Percentiles rank a stretch among this genome's conserved stretches.
Conservation (phyloP, 768 basidiomycete species). For the Kwoniella newhampshirensis region DNA sequence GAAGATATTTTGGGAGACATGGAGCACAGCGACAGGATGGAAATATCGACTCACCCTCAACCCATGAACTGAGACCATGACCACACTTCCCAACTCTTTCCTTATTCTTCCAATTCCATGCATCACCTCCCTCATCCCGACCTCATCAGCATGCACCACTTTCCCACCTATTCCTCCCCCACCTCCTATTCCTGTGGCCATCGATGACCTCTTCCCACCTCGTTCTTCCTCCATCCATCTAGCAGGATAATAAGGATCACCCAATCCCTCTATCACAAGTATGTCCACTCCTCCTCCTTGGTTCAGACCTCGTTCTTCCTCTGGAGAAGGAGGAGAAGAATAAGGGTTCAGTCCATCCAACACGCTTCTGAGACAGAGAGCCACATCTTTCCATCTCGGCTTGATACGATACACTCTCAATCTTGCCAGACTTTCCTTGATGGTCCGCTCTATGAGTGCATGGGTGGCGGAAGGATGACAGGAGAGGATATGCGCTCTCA, state of each 20-base stretch:
- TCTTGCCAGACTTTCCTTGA: constrained; percentile 18
- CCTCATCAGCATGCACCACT: constrained; percentile 25
- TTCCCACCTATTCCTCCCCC: neutral
- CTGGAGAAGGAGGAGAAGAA: no score
- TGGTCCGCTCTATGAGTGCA: constrained; percentile 6
- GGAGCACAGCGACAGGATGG: no score
- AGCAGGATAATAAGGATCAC: constrained; percentile 34
- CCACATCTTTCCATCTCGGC: constrained; percentile 29
- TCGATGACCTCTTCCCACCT: constrained; percentile 1
- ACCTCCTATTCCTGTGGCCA: neutral
- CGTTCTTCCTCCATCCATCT: constrained; percentile 37
- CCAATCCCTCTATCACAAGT: constrained; percentile 40
- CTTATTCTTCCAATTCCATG: constrained; percentile 32
- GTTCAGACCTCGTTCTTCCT: no score
- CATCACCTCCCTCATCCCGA: constrained; percentile 40
- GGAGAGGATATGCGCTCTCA: constrained; percentile 25
- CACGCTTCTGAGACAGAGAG: constrained; percentile 20
- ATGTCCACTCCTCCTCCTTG: constrained; percentile 13
- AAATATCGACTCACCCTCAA: constrained; percentile 41
- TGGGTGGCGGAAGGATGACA: neutral
- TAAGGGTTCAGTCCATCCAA: constrained; percentile 1
- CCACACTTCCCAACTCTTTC: constrained; percentile 33
- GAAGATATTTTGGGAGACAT: no score
- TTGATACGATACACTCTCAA: constrained; percentile 29
- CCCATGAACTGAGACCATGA: constrained; percentile 33